Percentiles rank a stretch among this genome's conserved stretches.
These are phyloP conservation scores for Ilyonectria mors-panacis DNA, from an alignment of 2,329 filamentous ascomycete species.

Conservation along the genomic window DNA sequence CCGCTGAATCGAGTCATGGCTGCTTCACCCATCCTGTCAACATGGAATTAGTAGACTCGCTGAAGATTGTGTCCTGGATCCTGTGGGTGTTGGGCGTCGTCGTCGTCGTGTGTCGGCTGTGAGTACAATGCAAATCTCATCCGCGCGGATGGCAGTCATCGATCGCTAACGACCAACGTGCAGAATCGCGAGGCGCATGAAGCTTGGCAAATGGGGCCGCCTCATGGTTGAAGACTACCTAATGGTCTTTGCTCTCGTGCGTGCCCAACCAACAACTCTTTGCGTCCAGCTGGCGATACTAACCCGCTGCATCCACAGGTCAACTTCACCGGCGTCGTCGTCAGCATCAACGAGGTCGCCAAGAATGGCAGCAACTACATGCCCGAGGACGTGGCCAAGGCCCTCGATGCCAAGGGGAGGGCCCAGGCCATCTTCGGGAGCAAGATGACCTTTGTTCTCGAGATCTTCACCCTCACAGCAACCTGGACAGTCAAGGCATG, in stretches of 20 bases:
- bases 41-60: conserved; percentile 47
- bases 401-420: conserved; percentile 62
- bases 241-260: conserved; percentile 65
- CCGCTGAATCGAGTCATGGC: conserved; percentile 1
- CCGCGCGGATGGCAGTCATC: neutral
- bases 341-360: conserved; percentile 59
- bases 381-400: conserved; percentile 51
- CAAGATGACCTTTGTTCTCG: conserved; percentile 67
- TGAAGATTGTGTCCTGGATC: conserved; percentile 51
- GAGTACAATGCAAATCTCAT: conserved; percentile 22
- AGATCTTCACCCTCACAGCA: conserved; percentile 66
- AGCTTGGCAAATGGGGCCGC: conserved; percentile 60
- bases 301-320: conserved; percentile 35
- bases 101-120: conserved; percentile 46
- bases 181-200: conserved; percentile 51
- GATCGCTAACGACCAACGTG: neutral
- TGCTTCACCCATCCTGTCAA: neutral
- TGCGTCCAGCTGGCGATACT: neutral
- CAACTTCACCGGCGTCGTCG: conserved; percentile 59
- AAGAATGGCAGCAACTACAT: conserved; percentile 63
- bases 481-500: conserved; percentile 69
- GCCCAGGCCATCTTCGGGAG: conserved; percentile 63
- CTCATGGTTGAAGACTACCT: conserved; percentile 72
- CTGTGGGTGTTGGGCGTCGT: conserved; percentile 48
- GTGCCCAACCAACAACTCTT: conserved; percentile 25